phyloP scores from a whole-genome alignment of 164 flowering plant species.

The Tetracentron sinense region DNA sequence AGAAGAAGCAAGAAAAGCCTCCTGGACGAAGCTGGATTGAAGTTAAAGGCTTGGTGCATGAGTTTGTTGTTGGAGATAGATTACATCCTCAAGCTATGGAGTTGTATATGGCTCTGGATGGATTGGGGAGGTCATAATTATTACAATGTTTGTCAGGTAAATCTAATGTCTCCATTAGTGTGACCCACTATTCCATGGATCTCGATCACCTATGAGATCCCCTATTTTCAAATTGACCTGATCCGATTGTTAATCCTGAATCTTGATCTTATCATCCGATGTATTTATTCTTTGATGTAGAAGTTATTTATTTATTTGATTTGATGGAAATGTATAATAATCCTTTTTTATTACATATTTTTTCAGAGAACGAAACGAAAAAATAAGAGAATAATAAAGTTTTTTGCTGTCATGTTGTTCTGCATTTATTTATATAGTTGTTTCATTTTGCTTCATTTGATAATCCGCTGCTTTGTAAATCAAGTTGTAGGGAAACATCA shows the following conservation, averaged over 20 bases:
- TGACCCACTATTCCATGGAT: neutral
- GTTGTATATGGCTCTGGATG: constrained; percentile 3
- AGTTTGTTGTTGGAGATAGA: constrained; percentile 13
- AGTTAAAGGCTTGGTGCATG: constrained; percentile 11
- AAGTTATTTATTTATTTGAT: too few relatives aligned
- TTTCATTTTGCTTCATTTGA: too few relatives aligned
- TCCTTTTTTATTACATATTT: too few relatives aligned
- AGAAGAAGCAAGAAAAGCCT: constrained; percentile 4
- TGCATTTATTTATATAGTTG: too few relatives aligned
- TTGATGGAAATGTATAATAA: neutral
- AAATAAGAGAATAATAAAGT: too few relatives aligned
- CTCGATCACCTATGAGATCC: neutral
- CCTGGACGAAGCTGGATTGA: constrained; percentile 14
- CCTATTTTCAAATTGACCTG: neutral
- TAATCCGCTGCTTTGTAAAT: too few relatives aligned
- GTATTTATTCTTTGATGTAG: neutral
- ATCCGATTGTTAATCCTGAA: neutral
- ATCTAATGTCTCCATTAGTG: too few relatives aligned
- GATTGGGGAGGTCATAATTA: constrained; percentile 1
- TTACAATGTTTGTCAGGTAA: neutral
- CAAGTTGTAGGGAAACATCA: too few relatives aligned
- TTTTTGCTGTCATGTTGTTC: too few relatives aligned
- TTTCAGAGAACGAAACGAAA: neutral
- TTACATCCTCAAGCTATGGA: constrained; percentile 2
- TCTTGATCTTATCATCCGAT: neutral